Evolutionary conservation across 2,329 filamentous ascomycete genomes (phyloP).

Genomic region (Chaetomiaceae sp.): DNA sequence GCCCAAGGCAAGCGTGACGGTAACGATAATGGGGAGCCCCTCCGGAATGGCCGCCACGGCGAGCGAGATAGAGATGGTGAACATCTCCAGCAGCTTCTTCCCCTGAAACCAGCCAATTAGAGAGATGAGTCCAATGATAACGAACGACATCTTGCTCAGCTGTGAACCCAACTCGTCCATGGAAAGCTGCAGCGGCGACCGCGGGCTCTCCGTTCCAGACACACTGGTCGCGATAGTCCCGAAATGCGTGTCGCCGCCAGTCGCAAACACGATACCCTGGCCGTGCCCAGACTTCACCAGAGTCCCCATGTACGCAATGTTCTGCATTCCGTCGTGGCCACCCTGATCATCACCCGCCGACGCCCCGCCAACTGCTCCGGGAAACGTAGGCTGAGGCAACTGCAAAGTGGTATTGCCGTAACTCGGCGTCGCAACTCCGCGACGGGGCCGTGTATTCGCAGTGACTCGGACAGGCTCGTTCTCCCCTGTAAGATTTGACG

Average conservation of each 20-base stretch:
- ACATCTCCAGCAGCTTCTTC: constrained; percentile 85
- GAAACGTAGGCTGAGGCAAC: constrained; percentile 32
- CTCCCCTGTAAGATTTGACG: constrained; percentile 93
- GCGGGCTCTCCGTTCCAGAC: constrained; percentile 88
- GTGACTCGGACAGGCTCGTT: constrained; percentile 86
- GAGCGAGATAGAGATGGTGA: constrained; percentile 93
- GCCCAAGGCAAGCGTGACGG: constrained; percentile 87
- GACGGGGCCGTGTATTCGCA: constrained; percentile 48
- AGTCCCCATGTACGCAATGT: constrained; percentile 98
- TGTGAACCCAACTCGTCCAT: constrained; percentile 98
- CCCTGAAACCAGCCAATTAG: constrained; percentile 85
- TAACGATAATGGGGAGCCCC: constrained; percentile 95
- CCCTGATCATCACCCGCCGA: constrained; percentile 59
- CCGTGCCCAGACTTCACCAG: constrained; percentile 91
- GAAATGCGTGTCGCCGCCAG: constrained; percentile 88
- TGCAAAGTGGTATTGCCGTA: constrained; percentile 24
- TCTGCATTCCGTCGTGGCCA: constrained; percentile 61
- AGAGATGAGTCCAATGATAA: constrained; percentile 88
- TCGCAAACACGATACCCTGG: constrained; percentile 95
- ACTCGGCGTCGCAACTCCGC: constrained; percentile 22
- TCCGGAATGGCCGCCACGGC: constrained; percentile 95
- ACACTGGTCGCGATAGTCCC: constrained; percentile 92
- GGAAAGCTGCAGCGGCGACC: constrained; percentile 86
- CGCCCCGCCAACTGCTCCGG: constrained; percentile 44
- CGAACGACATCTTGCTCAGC: constrained; percentile 93